Percentiles rank a stretch among this genome's conserved stretches.
These are phyloP conservation scores for Talaromyces adpressus DNA, from an alignment of 495 filamentous ascomycete species.

Conservation along the genomic window DNA sequence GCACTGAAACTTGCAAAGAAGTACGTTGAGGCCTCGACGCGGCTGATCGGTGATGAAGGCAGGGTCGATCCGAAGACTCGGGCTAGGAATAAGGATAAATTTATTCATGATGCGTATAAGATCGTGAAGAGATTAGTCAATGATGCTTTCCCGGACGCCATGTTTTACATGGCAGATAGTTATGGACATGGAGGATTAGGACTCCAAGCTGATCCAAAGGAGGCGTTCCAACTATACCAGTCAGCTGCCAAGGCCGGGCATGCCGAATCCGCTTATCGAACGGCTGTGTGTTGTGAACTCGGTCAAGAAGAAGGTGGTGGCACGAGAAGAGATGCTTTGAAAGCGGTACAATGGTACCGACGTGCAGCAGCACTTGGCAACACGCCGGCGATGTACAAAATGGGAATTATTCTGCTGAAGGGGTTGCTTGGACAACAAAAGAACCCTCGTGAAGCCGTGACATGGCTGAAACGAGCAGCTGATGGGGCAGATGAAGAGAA, in stretches of 20 bases:
- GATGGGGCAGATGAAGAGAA: conserved; percentile 84
- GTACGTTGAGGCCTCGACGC: conserved; percentile 73
- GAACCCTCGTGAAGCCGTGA: conserved; percentile 77
- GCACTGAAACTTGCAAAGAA: conserved; percentile 76
- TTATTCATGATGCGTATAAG: conserved; percentile 78
- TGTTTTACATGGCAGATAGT: conserved; percentile 90
- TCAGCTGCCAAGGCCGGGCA: conserved; percentile 87
- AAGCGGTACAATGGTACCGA: conserved; percentile 97
- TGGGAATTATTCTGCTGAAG: conserved; percentile 92
- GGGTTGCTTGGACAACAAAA: conserved; percentile 85
- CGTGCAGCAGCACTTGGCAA: conserved; percentile 86
- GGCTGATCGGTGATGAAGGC: conserved; percentile 59
- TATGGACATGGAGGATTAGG: conserved; percentile 69
- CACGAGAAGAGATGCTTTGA: conserved; percentile 80
- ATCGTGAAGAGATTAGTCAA: conserved; percentile 78
- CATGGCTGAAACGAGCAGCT: conserved; percentile 88
- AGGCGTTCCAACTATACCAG: conserved; percentile 89
- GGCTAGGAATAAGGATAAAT: conserved; percentile 74
- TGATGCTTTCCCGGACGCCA: conserved; percentile 66
- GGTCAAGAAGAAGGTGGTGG: conserved; percentile 91
- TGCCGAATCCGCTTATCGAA: conserved; percentile 80
- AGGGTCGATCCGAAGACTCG: conserved; percentile 70
- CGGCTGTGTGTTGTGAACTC: conserved; percentile 95
- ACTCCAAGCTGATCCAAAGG: conserved; percentile 71
- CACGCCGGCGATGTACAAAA: conserved; percentile 93